Conservation (phyloP, 2,329 filamentous ascomycete genomes). For the Botrytis elliptica region DNA sequence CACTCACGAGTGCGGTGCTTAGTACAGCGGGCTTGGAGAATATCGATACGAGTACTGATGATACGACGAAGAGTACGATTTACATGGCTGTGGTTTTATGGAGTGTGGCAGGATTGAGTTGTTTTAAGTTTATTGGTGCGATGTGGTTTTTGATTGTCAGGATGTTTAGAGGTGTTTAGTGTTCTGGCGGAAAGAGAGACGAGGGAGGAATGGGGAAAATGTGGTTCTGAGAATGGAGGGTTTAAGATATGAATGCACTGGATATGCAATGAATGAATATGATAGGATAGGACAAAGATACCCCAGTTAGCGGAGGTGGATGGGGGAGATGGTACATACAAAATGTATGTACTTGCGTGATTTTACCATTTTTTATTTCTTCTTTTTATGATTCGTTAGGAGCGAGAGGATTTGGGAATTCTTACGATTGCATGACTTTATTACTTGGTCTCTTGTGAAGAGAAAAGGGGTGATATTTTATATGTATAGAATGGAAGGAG, state of each 20-base stretch:
- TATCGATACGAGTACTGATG: conserved; percentile 72
- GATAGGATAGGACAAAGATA: conserved; percentile 19
- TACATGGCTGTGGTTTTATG: conserved; percentile 41
- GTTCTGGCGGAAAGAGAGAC: not conserved
- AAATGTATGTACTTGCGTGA: not conserved
- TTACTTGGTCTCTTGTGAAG: not conserved
- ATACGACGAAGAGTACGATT: conserved; percentile 35
- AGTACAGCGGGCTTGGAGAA: conserved; percentile 79
- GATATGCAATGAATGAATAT: conserved; percentile 5
- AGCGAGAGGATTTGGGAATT: conserved; percentile 1
- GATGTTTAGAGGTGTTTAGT: conserved; percentile 71
- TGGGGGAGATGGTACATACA: not conserved
- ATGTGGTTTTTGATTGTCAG: conserved; percentile 71
- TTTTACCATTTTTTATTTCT: not conserved
- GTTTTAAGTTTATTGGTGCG: conserved; percentile 40
- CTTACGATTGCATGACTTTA: conserved; percentile 9
- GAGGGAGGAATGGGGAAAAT: not conserved
- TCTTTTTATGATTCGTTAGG: not conserved
- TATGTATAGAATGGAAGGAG: not conserved
- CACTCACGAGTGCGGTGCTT: conserved; percentile 79
- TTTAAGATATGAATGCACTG: conserved; percentile 7
- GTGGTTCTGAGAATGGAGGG: not conserved
- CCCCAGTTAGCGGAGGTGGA: not conserved
- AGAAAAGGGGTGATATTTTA: not conserved
- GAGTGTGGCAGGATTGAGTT: conserved; percentile 40